Evolutionary conservation across 2,329 filamentous ascomycete genomes (phyloP), one percentile per base, ranked within the genome.

Genomic region (Aulographum hederae): DNA sequence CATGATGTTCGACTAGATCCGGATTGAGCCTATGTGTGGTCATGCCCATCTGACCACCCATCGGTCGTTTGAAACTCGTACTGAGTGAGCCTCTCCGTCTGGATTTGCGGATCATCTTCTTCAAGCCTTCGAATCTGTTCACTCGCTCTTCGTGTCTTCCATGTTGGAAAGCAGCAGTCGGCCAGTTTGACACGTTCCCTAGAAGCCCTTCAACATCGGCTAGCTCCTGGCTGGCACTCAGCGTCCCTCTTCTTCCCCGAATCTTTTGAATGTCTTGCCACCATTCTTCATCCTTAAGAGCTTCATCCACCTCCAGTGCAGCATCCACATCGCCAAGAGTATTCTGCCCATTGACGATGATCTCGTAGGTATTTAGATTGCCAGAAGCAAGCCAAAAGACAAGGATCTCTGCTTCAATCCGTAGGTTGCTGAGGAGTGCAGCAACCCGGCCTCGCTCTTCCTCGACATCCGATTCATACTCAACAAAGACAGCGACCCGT

Each of bases 321-420:
- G 63, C 61, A 31, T 74, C 65, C 4, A 63, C 57, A 30, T 64
- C 61, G 10, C 63, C 21, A 26, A 8, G 54, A 14, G 53, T 52
- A 4, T 49, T 48, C 15, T 65, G 61, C 2, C 79, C 82, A 40
- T 89, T 82, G 31, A 91, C 67, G 34, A 92, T 79, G 18, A 72
- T 60, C 38, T 80, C 71, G 43, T 85, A 86, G 0, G 69, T 38
- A 6, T 30, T 33, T 25, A 91, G 50, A 12, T 69, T 57, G 1
- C 81, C 80, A 30, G 69, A 77, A 2, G 80, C 77, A 25, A 92
- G 64, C 69, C 78, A 89, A 44, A 85, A 84, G 1, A 91, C 82
- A 11, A 77, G 53, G 0, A 91, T 69, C 38, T 81, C 63, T 3
- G 81, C 82, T 38, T 84, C 69, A 30, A 92, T 92, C 12, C 82